Evolutionary conservation across 495 filamentous ascomycete genomes (phyloP).

Genomic region (Rhypophila decipiens): DNA sequence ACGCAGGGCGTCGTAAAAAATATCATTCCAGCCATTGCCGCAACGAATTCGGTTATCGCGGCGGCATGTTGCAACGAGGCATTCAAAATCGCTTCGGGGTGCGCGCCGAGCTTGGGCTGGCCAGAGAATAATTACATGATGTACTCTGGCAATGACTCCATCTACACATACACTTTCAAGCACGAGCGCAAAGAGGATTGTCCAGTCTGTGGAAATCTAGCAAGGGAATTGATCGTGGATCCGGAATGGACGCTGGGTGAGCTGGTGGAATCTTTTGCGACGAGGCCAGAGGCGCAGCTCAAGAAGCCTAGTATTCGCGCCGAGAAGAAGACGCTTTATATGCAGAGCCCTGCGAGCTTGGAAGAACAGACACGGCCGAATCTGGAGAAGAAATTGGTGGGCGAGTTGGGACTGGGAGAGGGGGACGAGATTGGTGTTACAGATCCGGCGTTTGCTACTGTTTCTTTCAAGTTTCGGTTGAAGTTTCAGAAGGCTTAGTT

Average conservation of each 20-base stretch:
- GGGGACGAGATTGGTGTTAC: conserved; percentile 64
- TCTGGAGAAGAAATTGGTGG: conserved; percentile 60
- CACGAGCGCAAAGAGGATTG: conserved; percentile 90
- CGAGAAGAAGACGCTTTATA: conserved; percentile 79
- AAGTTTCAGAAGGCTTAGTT: conserved; percentile 27
- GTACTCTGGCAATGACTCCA: conserved; percentile 90
- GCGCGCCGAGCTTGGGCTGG: conserved; percentile 64
- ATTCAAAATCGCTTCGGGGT: conserved; percentile 80
- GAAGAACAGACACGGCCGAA: conserved; percentile 78
- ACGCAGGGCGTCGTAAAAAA: conserved; percentile 99
- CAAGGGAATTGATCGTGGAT: conserved; percentile 66
- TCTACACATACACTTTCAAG: conserved; percentile 96
- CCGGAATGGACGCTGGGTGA: conserved; percentile 68
- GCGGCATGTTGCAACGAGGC: conserved; percentile 95
- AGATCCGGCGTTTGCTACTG: conserved; percentile 70
- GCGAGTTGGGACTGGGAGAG: conserved; percentile 43
- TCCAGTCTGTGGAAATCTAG: conserved; percentile 82
- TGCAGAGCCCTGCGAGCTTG: conserved; percentile 72
- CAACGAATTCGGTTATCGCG: conserved; percentile 94
- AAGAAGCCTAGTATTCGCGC: conserved; percentile 87
- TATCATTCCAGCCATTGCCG: conserved; percentile 97
- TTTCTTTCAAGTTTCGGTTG: conserved; percentile 64
- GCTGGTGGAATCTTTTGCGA: conserved; percentile 78
- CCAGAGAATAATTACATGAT: conserved; percentile 92
- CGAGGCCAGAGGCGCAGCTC: conserved; percentile 75